Base-by-base conservation (phyloP, 495 filamentous ascomycete genomes). In the Talaromyces adpressus region DNA sequence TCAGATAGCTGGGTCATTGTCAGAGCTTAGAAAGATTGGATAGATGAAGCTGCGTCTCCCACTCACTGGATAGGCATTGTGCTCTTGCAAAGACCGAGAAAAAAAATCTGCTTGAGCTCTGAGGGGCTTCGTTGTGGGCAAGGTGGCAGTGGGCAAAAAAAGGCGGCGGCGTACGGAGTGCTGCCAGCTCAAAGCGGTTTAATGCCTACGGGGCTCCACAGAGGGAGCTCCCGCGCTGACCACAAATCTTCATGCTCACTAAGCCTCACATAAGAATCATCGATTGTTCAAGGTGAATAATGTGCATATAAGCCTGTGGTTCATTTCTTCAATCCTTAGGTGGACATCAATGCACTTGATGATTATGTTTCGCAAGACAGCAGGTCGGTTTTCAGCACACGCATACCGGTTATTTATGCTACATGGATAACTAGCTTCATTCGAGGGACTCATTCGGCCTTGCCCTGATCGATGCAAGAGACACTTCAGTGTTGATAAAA, bases 1-100 rank as follows among this genome's bases (percentile, higher is more conserved):
- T 99, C 64, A 99, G 77, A 73, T 98, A 99, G 80, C 94, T 98
- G 69, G 63, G 49, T 69, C 22, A 65, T 63, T 32, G 56, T 52
- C 34, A 59, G 29, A 29, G 23, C 25, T n/a, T 25, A n/a, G 8
- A 29, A 32, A 23, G 18, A 49, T 39, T 16, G 18, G n/a, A 29
- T 29, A 8, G 4, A 30, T 18, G 18, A 23, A 41, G n/a, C 59
- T 12, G 34, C 41, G 9, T 49, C 20, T 29, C n/a, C 30, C 11
- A 64, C 62, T 64, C 62, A 64, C 62, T 64, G 62, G 23, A 64
- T 23, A 27, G 62, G 54, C 62, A 64, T 64, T 56, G 56, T 62
- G 27, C n/a, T 61, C 20, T 61, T 32, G 59, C 6, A 32, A 45
- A 25, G 34, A 25, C 34, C 22, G 39, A 29, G 23, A 11, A 51